Percentiles rank a stretch among this genome's conserved stretches.
phyloP scores from a whole-genome alignment of 129 eudicot genomes.

The Solidago caesia region DNA sequence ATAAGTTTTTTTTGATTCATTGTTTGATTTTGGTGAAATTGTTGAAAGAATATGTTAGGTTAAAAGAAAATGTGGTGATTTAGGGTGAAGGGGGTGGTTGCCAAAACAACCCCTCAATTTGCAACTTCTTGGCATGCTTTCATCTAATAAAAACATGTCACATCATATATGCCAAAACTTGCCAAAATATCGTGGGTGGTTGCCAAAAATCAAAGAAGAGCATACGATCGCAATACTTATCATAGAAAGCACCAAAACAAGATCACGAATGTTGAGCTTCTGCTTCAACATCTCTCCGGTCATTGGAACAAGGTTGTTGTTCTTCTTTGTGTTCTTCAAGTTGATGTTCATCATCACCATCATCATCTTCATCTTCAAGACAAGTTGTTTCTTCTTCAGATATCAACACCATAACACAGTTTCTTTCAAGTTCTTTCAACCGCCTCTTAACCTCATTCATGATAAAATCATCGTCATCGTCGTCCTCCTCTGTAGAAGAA shows the following conservation, averaged over 20 bases:
- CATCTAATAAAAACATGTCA: too few species aligned
- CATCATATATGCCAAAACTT: too few species aligned
- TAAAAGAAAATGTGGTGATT: too few species aligned
- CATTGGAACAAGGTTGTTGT: slow-evolving; percentile 52
- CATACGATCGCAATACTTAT: slow-evolving; percentile 78
- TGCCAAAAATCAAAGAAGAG: slow-evolving; percentile 49
- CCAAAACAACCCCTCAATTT: too few species aligned
- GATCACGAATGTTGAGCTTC: slow-evolving; percentile 81
- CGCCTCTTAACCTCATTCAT: slow-evolving; percentile 86
- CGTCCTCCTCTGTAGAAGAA: slow-evolving; percentile 23
- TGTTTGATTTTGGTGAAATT: too few species aligned
- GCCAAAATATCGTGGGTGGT: too few species aligned
- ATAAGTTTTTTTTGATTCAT: too few species aligned
- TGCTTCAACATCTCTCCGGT: slow-evolving; percentile 78
- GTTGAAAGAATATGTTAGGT: too few species aligned
- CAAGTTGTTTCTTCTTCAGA: slow-evolving; percentile 75
- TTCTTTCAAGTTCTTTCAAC: slow-evolving; percentile 77
- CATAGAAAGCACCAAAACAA: slow-evolving; percentile 74
- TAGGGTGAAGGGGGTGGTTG: too few species aligned
- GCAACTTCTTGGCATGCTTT: too few species aligned
- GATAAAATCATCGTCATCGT: slow-evolving; percentile 86
- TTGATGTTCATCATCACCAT: too few species aligned
- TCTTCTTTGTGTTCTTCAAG: slow-evolving; percentile 48
- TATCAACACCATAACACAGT: slow-evolving; percentile 89
- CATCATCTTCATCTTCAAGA: slow-evolving; percentile 27